Conservation (phyloP, 2,329 filamentous ascomycete species). For the Stachybotrys elegans region DNA sequence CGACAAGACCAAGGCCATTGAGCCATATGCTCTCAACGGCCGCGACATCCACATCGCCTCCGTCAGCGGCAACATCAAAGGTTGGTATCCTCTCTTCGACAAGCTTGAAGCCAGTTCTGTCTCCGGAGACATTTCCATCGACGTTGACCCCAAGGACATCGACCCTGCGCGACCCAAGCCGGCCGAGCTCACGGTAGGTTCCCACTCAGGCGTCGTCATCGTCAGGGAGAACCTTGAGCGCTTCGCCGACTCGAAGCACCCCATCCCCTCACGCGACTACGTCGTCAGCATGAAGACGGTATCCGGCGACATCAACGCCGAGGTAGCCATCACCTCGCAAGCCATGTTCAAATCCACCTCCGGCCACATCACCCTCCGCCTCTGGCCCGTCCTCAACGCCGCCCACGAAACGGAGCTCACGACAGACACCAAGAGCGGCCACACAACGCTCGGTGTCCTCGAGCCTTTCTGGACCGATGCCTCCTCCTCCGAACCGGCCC, state of each 20-base stretch:
- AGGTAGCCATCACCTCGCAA: constrained; percentile 32
- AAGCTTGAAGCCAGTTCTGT: constrained; percentile 37
- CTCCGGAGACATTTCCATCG: constrained; percentile 37
- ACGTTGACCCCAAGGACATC: constrained; percentile 35
- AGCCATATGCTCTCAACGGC: constrained; percentile 36
- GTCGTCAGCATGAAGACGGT: constrained; percentile 35
- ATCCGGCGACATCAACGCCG: constrained; percentile 37
- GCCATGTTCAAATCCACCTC: constrained; percentile 33
- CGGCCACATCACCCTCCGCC: constrained; percentile 31
- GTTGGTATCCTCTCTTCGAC: constrained; percentile 48
- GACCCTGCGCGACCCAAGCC: constrained; percentile 26
- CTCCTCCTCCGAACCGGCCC: constrained; percentile 8
- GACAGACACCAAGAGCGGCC: constrained; percentile 41
- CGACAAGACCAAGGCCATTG: constrained; percentile 15
- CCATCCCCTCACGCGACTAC: constrained; percentile 42
- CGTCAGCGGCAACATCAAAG: constrained; percentile 37
- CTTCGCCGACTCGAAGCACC: constrained; percentile 12
- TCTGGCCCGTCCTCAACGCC: constrained; percentile 39
- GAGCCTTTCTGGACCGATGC: constrained; percentile 38
- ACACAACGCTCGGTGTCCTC: constrained; percentile 29
- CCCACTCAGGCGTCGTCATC: constrained; percentile 38
- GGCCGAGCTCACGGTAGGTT: constrained; percentile 34
- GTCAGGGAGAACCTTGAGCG: constrained; percentile 34
- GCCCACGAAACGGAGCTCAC: constrained; percentile 22
- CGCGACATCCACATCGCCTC: constrained; percentile 36